Evolutionary conservation across 495 filamentous ascomycete species (phyloP).

Genomic region (Aspergillus diversus): DNA sequence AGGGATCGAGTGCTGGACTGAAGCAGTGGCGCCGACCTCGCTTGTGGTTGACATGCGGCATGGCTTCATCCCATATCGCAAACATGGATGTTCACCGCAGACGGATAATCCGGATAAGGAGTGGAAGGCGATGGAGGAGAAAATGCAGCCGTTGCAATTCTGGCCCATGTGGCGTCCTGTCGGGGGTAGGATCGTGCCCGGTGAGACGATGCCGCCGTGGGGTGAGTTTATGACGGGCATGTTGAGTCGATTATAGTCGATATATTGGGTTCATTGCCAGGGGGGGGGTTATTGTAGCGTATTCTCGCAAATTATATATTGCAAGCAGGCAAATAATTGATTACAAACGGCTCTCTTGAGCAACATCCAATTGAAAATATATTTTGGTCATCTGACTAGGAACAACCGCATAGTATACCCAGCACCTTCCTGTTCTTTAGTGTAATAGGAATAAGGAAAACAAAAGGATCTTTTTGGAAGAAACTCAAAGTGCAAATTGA

Average conservation of each 20-base stretch:
- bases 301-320: neutral
- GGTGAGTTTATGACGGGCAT: neutral
- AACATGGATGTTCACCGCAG: neutral
- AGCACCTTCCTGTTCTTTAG: no score
- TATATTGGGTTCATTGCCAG: neutral
- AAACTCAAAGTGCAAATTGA: no score
- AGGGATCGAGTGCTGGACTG: conserved; percentile 4
- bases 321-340: no score
- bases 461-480: no score
- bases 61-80: conserved; percentile 2
- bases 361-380: no score
- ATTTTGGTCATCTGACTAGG: no score
- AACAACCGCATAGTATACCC: no score
- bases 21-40: conserved; percentile 2
- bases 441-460: no score
- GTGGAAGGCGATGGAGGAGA: conserved; percentile 13
- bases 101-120: neutral
- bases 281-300: neutral
- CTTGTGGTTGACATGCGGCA: conserved; percentile 9
- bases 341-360: no score
- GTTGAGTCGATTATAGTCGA: neutral
- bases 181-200: neutral
- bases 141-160: conserved; percentile 12
- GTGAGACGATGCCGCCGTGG: conserved; percentile 3
- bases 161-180: conserved; percentile 14